Percentiles rank a stretch among this genome's conserved stretches.
Evolutionary conservation across 202 grass and related monocot genomes (phyloP).

Genomic region (Schoenoplectus tabernaemontani): DNA sequence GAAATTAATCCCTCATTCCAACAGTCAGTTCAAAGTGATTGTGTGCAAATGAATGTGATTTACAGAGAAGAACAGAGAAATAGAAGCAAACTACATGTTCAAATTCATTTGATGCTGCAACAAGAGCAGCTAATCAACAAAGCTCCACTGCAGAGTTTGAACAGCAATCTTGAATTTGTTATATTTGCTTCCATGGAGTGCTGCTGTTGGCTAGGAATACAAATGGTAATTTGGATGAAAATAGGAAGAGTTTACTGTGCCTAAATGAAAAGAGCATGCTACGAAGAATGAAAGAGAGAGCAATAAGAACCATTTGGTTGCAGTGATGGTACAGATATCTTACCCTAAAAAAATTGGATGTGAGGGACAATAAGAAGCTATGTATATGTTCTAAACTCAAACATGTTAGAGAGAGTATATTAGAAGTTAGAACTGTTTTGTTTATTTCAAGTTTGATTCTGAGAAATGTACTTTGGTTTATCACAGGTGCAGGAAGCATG

Average conservation of each 20-base stretch:
- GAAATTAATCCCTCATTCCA: background rate
- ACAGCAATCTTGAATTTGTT: background rate
- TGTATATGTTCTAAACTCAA: background rate
- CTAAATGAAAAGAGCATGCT: background rate
- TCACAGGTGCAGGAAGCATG: slow-evolving; percentile 75
- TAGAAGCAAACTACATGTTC: background rate
- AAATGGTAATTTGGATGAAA: background rate
- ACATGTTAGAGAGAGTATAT: background rate
- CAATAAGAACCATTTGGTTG: background rate
- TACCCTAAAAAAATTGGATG: background rate
- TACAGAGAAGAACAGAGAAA: background rate
- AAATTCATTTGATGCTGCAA: background rate
- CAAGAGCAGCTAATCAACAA: background rate
- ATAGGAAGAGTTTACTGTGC: background rate
- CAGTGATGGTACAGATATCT: background rate
- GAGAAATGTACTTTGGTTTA: slow-evolving; percentile 11
- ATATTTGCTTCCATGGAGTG: background rate
- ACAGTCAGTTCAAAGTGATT: background rate
- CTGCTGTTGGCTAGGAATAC: background rate
- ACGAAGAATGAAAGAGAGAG: background rate
- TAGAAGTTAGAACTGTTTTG: background rate
- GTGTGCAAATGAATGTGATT: background rate
- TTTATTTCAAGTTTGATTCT: background rate
- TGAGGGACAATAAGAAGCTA: background rate
- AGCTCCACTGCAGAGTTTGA: background rate